Conservation (phyloP, 139 green algal genomes). For the Chlorella sp. region DNA sequence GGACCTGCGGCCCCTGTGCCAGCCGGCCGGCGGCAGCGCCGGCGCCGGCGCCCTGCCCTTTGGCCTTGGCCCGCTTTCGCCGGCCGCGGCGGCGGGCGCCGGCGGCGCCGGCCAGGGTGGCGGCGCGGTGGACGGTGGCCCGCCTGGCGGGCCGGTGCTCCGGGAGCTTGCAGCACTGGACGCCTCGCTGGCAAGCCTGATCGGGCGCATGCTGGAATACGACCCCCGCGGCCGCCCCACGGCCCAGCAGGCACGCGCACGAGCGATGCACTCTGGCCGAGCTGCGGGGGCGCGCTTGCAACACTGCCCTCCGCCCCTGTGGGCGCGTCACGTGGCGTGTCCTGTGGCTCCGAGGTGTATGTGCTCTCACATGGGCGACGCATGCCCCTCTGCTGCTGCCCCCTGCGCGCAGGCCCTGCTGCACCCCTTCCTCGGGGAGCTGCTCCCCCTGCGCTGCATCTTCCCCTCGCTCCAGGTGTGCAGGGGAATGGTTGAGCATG, state of each 20-base stretch:
- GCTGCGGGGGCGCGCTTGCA: not conserved
- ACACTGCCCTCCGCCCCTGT: not conserved
- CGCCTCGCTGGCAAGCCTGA: slow-evolving; percentile 29
- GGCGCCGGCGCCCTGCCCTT: not conserved
- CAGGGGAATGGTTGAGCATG: not conserved
- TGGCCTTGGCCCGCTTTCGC: not conserved
- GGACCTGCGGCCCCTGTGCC: not conserved
- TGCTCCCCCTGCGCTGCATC: slow-evolving; percentile 11
- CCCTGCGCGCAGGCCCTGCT: slow-evolving; percentile 27
- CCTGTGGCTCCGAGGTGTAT: not conserved
- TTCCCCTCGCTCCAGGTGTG: slow-evolving; percentile 8
- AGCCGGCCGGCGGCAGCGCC: not conserved
- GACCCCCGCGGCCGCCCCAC: slow-evolving; percentile 32
- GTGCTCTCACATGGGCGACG: not conserved
- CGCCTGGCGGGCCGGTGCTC: not conserved
- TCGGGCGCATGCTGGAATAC: slow-evolving; percentile 39
- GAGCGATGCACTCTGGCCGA: not conserved
- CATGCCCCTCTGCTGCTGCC: not conserved
- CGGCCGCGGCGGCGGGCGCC: not conserved
- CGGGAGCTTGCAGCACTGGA: slow-evolving; percentile 35
- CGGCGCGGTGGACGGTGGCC: not conserved
- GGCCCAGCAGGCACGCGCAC: slow-evolving; percentile 7
- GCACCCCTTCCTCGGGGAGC: slow-evolving; percentile 41
- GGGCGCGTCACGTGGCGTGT: not conserved
- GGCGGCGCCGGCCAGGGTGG: not conserved